These are phyloP conservation scores for Trichophyton mentagrophytes DNA, from an alignment of 2,329 filamentous ascomycete genomes.

Conservation along the genomic window DNA sequence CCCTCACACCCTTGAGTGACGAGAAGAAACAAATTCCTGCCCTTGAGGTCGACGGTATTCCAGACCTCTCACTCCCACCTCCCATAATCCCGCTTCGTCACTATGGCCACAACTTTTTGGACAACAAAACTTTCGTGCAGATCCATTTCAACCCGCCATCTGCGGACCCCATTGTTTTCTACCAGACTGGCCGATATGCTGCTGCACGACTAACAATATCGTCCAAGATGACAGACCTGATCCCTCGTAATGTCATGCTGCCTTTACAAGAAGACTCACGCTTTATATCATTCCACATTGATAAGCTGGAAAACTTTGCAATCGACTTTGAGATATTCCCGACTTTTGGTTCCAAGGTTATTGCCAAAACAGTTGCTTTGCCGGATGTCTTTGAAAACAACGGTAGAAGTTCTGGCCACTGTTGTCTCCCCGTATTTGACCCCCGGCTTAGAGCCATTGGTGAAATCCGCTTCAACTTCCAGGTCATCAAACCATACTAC, in stretches of 20 bases:
- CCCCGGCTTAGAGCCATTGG: constrained; percentile 83
- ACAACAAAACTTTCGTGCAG: constrained; percentile 92
- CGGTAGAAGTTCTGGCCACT: constrained; percentile 62
- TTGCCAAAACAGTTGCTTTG: constrained; percentile 86
- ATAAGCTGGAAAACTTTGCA: constrained; percentile 81
- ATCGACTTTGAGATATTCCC: constrained; percentile 97
- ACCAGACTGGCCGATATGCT: constrained; percentile 92
- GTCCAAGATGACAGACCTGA: constrained; percentile 88
- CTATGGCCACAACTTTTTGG: constrained; percentile 96
- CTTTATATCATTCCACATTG: constrained; percentile 88
- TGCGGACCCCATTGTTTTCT: constrained; percentile 70
- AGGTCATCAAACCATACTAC: constrained; percentile 91
- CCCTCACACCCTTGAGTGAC: background rate
- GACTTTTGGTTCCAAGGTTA: constrained; percentile 93
- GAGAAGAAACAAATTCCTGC: constrained; percentile 15
- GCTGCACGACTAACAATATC: constrained; percentile 91
- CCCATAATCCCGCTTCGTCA: constrained; percentile 89
- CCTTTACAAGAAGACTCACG: constrained; percentile 94
- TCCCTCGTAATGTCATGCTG: constrained; percentile 88
- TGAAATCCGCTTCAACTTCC: constrained; percentile 83
- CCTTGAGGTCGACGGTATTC: constrained; percentile 72
- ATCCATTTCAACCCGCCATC: constrained; percentile 58
- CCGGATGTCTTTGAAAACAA: constrained; percentile 72
- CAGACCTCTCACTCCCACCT: constrained; percentile 78
- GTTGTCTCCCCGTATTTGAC: constrained; percentile 83